Percentiles rank a stretch among this genome's conserved stretches.
phyloP scores from a whole-genome alignment of 1,284 basidiomycete species.

The Trichosporon ovoides region DNA sequence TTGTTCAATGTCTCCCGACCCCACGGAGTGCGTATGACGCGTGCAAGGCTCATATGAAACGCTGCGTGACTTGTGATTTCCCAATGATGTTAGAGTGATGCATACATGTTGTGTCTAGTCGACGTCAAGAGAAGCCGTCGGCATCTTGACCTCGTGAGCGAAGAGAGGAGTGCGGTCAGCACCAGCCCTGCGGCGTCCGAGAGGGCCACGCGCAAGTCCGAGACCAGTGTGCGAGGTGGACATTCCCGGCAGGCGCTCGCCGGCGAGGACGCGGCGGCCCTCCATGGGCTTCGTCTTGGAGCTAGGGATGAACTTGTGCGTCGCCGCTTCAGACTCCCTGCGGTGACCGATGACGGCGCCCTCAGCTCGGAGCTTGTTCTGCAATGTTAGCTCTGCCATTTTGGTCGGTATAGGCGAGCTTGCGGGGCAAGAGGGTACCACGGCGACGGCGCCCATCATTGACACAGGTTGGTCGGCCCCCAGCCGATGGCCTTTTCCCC shows the following conservation, averaged over 20 bases:
- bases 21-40: neutral
- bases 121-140: neutral
- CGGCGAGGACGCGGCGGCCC: conserved; percentile 35
- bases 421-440: no score
- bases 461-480: no score
- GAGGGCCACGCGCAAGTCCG: conserved; percentile 40
- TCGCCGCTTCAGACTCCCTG: conserved; percentile 4
- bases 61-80: neutral
- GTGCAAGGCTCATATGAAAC: neutral
- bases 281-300: conserved; percentile 15
- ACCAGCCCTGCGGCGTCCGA: conserved; percentile 23
- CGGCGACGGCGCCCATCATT: no score
- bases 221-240: conserved; percentile 36
- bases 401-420: neutral
- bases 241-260: conserved; percentile 45
- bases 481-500: no score
- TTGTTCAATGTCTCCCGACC: neutral
- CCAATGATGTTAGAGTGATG: conserved; percentile 6
- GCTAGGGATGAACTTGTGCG: conserved; percentile 3
- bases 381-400: conserved; percentile 20
- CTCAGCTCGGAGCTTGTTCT: conserved; percentile 23
- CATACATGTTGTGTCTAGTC: conserved; percentile 8
- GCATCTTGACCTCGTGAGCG: neutral
- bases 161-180: conserved; percentile 19
- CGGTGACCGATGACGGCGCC: conserved; percentile 10